Conservation (phyloP, 306 rosid species). For the Vigna nakashimae region DNA sequence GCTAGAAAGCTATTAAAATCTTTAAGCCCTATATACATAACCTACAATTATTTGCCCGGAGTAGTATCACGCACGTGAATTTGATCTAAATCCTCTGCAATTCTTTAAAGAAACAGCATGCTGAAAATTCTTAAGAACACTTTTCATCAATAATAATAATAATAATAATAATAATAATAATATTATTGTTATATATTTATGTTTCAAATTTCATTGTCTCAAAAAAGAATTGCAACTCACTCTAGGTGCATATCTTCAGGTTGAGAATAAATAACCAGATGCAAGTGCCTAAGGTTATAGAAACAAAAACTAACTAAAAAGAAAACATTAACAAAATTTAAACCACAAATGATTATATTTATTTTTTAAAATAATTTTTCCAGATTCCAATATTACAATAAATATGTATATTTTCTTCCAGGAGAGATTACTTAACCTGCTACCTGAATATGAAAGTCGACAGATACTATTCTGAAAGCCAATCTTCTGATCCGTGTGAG, state of each 20-base stretch:
- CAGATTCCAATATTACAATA: conserved; percentile 35
- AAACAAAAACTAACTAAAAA: not conserved
- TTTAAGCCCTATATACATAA: not conserved
- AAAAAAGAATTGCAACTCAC: conserved; percentile 29
- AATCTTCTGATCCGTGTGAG: conserved; percentile 20
- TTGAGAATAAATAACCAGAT: not conserved
- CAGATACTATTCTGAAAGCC: conserved; percentile 30
- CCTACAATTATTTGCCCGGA: not conserved
- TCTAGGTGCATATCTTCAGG: conserved; percentile 8
- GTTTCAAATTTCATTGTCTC: conserved; percentile 14
- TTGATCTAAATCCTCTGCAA: not conserved
- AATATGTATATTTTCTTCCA: not conserved
- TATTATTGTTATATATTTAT: not conserved
- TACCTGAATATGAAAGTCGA: conserved; percentile 22
- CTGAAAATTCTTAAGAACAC: not conserved
- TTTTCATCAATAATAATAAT: not conserved
- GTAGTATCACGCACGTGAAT: not conserved
- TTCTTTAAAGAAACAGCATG: not conserved
- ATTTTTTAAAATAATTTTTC: not conserved
- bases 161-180: no score
- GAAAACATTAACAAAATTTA: not conserved
- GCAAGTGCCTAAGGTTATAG: not conserved
- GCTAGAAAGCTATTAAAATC: not conserved
- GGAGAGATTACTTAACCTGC: conserved; percentile 9
- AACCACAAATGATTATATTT: not conserved